Base-by-base conservation (phyloP, 2,329 filamentous ascomycete species). In the Whalleya microplaca region DNA sequence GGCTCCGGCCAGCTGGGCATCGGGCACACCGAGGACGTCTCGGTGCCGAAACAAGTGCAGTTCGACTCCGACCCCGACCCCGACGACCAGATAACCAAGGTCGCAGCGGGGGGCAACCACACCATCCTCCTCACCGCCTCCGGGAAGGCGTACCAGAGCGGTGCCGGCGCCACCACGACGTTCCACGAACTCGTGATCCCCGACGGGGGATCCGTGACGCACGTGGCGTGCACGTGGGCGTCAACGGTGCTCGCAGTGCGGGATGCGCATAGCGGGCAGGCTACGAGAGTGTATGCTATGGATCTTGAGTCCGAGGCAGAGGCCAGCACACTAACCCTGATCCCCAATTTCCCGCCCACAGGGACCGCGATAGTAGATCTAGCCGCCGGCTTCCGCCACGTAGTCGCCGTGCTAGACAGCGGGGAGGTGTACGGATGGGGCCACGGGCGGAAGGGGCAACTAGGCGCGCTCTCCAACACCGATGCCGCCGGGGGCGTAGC, bases 381-480 rank as follows among this genome's bases (percentile, higher is more conserved):
- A 21, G 78, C 87, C 1, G 89, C 90, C 10, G 86, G 90, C 29
- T 89, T 96, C 79, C 86, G 85, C 20, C 95, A 99, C 69, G 85
- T 86, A 0, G 83, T 96, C 16, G 85, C 78, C 1, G 83, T 97
- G 0, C 74, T 96, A 2, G 83, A 82, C 43, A 88, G 89, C 69
- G 94, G 93, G 0, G 81, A 89, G 16, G 87, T 88, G 1, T 96
- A 90, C 70, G 93, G 92, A 2, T 98, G 94, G 94, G 95, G 95
- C 0, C 91, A 86, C 66, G 88, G 90, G 14, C 84, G 92, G 21
- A 95, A 96, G 69, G 91, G 91, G 0, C 94, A 99, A 71, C 76
- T 96, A 1, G 93, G 92, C 0, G 73, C 77, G 14, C n/a, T 65
- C 20, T 57, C 56, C 9, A 55, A 61, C 16, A 45, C 44, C 12